Conservation (phyloP, 768 basidiomycete genomes). For the Exsudoporus frostii region DNA sequence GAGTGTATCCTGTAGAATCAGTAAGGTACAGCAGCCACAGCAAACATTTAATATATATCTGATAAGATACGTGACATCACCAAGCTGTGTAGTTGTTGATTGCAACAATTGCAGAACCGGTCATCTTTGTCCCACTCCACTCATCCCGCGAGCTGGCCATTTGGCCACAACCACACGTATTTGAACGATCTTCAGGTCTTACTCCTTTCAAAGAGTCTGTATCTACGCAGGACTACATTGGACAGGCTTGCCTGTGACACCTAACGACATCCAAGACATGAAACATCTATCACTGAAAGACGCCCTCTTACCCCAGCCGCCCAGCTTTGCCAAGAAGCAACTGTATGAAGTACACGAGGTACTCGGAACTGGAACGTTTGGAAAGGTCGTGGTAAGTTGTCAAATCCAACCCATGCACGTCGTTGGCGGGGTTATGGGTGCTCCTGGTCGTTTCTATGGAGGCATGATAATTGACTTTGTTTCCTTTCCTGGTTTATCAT, state of each 20-base stretch:
- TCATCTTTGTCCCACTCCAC: background rate
- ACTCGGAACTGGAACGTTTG: slow-evolving; percentile 84
- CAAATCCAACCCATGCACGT: slow-evolving; percentile 2
- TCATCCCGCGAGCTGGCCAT: background rate
- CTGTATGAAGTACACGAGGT: slow-evolving; percentile 68
- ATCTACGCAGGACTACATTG: background rate
- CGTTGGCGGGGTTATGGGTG: slow-evolving; percentile 2
- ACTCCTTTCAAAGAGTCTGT: background rate
- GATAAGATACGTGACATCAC: slow-evolving; percentile 18
- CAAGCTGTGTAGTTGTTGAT: slow-evolving; percentile 14
- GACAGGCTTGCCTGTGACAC: background rate
- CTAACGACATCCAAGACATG: slow-evolving; percentile 16
- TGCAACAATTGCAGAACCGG: background rate
- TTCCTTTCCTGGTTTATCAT: background rate
- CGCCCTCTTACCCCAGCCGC: slow-evolving; percentile 74
- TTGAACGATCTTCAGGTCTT: background rate
- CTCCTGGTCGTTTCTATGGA: background rate
- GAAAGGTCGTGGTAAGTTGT: slow-evolving; percentile 74
- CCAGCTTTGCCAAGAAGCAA: slow-evolving; percentile 86
- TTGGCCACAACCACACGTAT: background rate
- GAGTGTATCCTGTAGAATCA: no score
- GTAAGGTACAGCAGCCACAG: no score
- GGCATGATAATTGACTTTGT: background rate
- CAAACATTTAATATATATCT: slow-evolving; percentile 2
- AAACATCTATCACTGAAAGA: slow-evolving; percentile 46